These are phyloP conservation scores for Avicennia marina DNA, from an alignment of 257 asterid genomes.

Conservation along the genomic window DNA sequence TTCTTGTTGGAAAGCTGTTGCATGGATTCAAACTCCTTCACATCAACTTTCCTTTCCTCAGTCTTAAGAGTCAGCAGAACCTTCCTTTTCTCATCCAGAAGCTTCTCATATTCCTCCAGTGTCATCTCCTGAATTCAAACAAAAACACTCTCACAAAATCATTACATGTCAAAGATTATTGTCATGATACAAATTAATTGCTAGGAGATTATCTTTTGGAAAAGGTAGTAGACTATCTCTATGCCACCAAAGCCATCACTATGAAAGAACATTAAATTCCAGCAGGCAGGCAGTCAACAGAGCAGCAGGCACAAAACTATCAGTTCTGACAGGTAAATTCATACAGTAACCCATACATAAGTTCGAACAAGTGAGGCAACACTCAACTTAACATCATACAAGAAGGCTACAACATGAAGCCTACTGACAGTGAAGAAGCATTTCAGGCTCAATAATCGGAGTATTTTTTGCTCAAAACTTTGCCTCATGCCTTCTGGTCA, in stretches of 20 bases:
- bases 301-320: neutral
- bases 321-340: neutral
- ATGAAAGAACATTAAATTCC: too few species aligned
- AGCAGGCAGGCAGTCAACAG: too few species aligned
- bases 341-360: neutral
- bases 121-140: conserved; percentile 73
- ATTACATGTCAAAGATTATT: too few species aligned
- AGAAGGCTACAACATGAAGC: too few species aligned
- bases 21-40: conserved; percentile 72
- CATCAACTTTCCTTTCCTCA: conserved; percentile 86
- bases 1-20: conserved; percentile 83
- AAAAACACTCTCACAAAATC: neutral
- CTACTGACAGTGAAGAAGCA: too few species aligned
- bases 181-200: too few species aligned
- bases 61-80: conserved; percentile 58
- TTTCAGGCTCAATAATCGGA: too few species aligned
- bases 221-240: too few species aligned
- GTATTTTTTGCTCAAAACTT: too few species aligned
- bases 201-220: neutral
- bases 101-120: conserved; percentile 84
- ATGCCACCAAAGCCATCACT: too few species aligned
- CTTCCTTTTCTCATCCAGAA: conserved; percentile 77
- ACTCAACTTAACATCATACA: neutral
- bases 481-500: too few species aligned
- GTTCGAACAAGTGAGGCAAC: neutral